A percentile compares a stretch with the other conserved stretches of the same genome.
Conservation (phyloP, 345 rosid species). For the Brassica carinata region DNA sequence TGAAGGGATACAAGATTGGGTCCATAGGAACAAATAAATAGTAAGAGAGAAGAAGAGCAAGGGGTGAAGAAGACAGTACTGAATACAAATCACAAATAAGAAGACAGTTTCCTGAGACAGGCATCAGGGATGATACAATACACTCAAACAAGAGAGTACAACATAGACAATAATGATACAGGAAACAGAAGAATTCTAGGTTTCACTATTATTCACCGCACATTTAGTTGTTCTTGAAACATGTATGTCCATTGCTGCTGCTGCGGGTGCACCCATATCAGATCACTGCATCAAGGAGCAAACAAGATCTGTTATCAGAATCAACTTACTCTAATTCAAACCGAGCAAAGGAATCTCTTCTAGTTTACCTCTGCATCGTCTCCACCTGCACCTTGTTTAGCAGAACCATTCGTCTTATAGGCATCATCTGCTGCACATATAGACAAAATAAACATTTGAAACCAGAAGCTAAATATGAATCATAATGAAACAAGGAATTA, state of each 20-base stretch:
- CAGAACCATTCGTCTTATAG: slow-evolving; percentile 48
- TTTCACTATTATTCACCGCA: slow-evolving; percentile 37
- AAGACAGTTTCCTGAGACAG: not conserved
- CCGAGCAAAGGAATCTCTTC: not conserved
- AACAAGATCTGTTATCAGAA: slow-evolving; percentile 9
- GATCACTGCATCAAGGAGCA: slow-evolving; percentile 31
- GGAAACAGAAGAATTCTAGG: slow-evolving; percentile 18
- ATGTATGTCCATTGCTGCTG: slow-evolving; percentile 17
- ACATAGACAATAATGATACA: slow-evolving; percentile 32
- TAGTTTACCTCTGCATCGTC: slow-evolving; percentile 42
- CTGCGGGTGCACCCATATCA: slow-evolving; percentile 28
- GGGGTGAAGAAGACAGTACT: slow-evolving; percentile 1
- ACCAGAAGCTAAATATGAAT: not conserved
- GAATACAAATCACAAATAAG: slow-evolving; percentile 24
- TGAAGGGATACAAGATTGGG: not conserved
- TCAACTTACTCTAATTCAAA: not conserved
- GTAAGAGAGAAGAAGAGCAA: slow-evolving; percentile 9
- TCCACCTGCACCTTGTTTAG: slow-evolving; percentile 48
- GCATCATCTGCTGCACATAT: slow-evolving; percentile 46
- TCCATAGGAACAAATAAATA: not conserved
- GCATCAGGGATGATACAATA: slow-evolving; percentile 12
- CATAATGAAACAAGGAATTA: not conserved
- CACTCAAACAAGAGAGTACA: slow-evolving; percentile 32
- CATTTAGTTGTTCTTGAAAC: slow-evolving; percentile 32
- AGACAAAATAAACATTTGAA: not conserved